Evolutionary conservation across 108 stramenopile genomes (phyloP), one percentile per base, ranked within the genome.

Genomic region (Fistulifera pelliculosa): DNA sequence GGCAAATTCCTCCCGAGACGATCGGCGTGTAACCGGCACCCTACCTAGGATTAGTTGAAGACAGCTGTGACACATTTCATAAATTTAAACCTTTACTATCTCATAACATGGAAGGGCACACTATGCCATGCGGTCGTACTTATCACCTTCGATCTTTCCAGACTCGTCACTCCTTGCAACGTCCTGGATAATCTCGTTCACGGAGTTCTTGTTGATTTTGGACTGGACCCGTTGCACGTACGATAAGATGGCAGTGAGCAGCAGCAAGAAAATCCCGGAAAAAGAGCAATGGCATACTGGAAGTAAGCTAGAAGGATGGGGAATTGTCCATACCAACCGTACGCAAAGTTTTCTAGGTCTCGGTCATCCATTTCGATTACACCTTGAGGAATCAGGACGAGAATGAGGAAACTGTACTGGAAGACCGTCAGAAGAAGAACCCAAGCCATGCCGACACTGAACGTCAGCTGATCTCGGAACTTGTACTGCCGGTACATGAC

Each of bases 281-380:
- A 63, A 64, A 64, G 23, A 43, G 76, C 40, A 50, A 70, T 49
- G 49, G 65, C 73, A 50, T 73, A 80, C 50, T 76, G 61, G 44
- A 64, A 59, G 28, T 76, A 80, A n/a, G 63, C 72, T 27, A 80
- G 61, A 13, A 80, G 65, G 1, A 80, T 75, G 49, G 62, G 58
- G 26, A 61, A 63, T 48, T 80, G 79, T 26, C 79, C 79, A 60
- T 76, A 80, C 74, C 74, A 80, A n/a, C 79, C 79, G 42, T 76
- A 80, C 49, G 64, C 47, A 16, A 52, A 58, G 31, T 76, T 62
- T 47, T 80, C 79, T 31, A 75, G 55, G 35, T 51, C 60, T 13
- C 79, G 64, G 38, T 69, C 69, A 18, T 79, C 68, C 2, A 52
- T 67, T 21, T 40, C 56, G 25, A 77, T 59, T 0, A 73, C 56